phyloP scores from a whole-genome alignment of 2,329 filamentous ascomycete species.

The Colletotrichum sp. region DNA sequence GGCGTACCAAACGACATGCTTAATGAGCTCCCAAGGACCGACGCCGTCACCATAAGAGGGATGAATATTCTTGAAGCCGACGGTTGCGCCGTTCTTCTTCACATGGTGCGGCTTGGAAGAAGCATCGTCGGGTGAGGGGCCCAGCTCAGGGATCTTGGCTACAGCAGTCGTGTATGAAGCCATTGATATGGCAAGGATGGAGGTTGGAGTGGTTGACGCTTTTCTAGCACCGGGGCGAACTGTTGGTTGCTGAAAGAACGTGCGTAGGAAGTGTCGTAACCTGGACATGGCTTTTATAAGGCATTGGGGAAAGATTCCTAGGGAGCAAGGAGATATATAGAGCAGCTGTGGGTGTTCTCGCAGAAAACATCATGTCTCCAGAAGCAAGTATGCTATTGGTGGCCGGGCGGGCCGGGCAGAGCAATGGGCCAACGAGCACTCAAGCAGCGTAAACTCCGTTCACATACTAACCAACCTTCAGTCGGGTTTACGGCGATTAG shows the following conservation, averaged over 20 bases:
- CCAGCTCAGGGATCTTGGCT: slow-evolving; percentile 36
- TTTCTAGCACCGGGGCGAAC: slow-evolving; percentile 1
- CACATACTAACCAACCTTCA: not conserved
- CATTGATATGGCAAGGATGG: slow-evolving; percentile 21
- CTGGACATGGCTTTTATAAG: slow-evolving; percentile 1
- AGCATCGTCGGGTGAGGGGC: slow-evolving; percentile 45
- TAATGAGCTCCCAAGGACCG: slow-evolving; percentile 26
- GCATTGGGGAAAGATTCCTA: not conserved
- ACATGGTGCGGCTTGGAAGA: slow-evolving; percentile 54
- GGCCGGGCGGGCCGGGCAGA: not conserved
- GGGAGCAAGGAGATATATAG: not conserved
- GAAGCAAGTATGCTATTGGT: not conserved
- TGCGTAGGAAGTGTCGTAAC: slow-evolving; percentile 5
- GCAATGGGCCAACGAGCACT: not conserved
- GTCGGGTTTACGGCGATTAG: not conserved
- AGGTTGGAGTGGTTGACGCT: slow-evolving; percentile 6
- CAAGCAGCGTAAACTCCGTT: not conserved
- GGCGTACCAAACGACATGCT: slow-evolving; percentile 41
- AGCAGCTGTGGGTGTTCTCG: not conserved
- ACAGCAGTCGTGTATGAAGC: slow-evolving; percentile 31
- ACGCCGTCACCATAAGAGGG: slow-evolving; percentile 43
- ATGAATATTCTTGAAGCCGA: slow-evolving; percentile 56
- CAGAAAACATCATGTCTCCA: not conserved
- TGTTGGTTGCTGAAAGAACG: slow-evolving; percentile 1
- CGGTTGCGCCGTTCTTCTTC: slow-evolving; percentile 40